phyloP scores from a whole-genome alignment of 305 asterid species.

The Fraxinus dipetala region DNA sequence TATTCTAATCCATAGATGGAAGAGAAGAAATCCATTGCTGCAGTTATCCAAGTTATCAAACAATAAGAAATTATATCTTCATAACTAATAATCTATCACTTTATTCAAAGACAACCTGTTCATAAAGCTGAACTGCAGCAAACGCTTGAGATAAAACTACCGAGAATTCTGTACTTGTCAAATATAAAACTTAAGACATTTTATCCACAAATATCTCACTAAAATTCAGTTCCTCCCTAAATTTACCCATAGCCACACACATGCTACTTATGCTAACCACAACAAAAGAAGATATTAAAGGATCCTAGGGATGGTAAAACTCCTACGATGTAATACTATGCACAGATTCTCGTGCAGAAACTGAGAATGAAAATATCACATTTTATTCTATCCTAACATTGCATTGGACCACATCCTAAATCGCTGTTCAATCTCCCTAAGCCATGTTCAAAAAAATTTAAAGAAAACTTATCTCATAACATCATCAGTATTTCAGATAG shows the following conservation, averaged over 20 bases:
- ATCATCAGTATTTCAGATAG: neutral
- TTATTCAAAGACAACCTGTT: neutral
- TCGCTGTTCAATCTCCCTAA: neutral
- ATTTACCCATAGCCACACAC: neutral
- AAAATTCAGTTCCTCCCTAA: slow-evolving; percentile 3
- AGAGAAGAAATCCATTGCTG: neutral
- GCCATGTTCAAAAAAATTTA: slow-evolving; percentile 6
- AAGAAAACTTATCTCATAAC: neutral
- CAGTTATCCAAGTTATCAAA: neutral
- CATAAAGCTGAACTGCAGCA: neutral
- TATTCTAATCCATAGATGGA: neutral
- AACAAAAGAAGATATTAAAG: neutral
- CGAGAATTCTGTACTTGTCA: neutral
- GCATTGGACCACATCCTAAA: neutral
- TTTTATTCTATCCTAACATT: slow-evolving; percentile 1
- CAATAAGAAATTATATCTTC: slow-evolving; percentile 4
- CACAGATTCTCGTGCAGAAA: neutral
- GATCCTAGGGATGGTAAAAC: neutral
- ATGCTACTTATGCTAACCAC: neutral
- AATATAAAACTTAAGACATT: neutral
- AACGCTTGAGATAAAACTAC: neutral
- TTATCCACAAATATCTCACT: neutral
- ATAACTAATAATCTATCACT: neutral
- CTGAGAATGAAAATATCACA: neutral
- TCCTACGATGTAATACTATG: neutral